These are phyloP conservation scores for Penicillium concentricum DNA, from an alignment of 2,329 filamentous ascomycete genomes.

Conservation along the genomic window DNA sequence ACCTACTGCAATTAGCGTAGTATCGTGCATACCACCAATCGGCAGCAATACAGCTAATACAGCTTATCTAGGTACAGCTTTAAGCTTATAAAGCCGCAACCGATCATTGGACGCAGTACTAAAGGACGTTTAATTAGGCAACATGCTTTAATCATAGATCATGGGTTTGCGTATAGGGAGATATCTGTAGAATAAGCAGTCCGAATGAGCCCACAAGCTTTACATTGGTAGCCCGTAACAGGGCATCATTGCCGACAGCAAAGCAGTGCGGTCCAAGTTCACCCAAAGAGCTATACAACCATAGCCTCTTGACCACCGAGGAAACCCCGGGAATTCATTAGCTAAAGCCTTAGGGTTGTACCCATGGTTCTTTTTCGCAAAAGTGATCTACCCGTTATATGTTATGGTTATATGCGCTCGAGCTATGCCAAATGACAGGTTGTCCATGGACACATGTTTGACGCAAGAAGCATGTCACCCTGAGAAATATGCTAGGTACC, in stretches of 20 bases:
- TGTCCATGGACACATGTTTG: not conserved
- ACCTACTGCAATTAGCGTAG: not conserved
- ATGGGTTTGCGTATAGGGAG: no score
- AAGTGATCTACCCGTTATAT: not conserved
- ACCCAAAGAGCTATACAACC: not conserved
- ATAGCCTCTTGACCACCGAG: not conserved
- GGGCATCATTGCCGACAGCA: not conserved
- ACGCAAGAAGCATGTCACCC: not conserved
- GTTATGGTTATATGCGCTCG: not conserved
- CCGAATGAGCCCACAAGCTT: not conserved
- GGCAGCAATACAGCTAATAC: not conserved
- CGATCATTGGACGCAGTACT: not conserved
- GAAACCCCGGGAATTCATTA: not conserved
- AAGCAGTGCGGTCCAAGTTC: not conserved
- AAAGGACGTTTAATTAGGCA: not conserved
- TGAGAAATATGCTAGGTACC: not conserved
- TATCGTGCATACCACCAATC: not conserved
- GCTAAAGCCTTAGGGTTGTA: not conserved
- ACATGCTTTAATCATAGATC: not conserved
- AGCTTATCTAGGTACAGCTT: not conserved
- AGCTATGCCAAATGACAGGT: not conserved
- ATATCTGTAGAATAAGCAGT: not conserved
- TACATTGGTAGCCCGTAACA: not conserved
- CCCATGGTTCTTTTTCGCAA: not conserved
- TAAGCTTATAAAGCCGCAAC: not conserved